Base-by-base conservation (phyloP, 129 eudicot genomes). In the Calendula officinalis region DNA sequence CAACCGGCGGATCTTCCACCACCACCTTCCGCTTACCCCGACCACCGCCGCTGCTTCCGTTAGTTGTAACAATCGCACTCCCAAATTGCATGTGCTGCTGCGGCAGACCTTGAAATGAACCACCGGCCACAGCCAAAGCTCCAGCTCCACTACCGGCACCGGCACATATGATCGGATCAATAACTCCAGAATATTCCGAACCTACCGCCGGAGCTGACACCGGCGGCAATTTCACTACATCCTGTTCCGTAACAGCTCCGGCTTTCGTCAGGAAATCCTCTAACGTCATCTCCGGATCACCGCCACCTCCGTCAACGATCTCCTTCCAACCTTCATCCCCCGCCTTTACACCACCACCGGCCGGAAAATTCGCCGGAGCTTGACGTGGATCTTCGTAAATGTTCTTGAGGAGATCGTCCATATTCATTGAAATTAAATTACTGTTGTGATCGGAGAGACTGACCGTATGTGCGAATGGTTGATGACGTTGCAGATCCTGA, bases 241-340 rank as follows among this genome's bases (percentile, higher is more conserved):
- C 96, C 67, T 82, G 87, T 72, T 82, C 87, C 55, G 76, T 77
- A 16, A 84, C 96, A 51, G 91, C 96, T 5, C 96, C 91, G 12
- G 96, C 89, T 58, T 88, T 84, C 0, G 86, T 68, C 61, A 88
- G 45, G 46, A 50, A 88, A 75, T 80, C 92, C 78, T 88, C 96
- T 66, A 88, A 43, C 47, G 92, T 88, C 92, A 88, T 84, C 73
- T 62, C 69, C 47, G 84, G 79, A 69, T 77, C 84, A 36, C 75
- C 70, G 8, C 70, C 56, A 6, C 71, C 76, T 42, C 82, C 82
- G 15, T 50, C 63, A 3, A 82, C 85, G 37, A 86, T 79, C 56
- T 82, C 88, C 82, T 75, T 79, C 85, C 83, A 82, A 16, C 71
- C 71, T 70, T 84, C 84, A 8, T 85, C 85, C 47, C 57, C 80